Evolutionary conservation across 2,329 filamentous ascomycete species (phyloP), one percentile per base, ranked within the genome.

Genomic region (Aspergillus neoniger): DNA sequence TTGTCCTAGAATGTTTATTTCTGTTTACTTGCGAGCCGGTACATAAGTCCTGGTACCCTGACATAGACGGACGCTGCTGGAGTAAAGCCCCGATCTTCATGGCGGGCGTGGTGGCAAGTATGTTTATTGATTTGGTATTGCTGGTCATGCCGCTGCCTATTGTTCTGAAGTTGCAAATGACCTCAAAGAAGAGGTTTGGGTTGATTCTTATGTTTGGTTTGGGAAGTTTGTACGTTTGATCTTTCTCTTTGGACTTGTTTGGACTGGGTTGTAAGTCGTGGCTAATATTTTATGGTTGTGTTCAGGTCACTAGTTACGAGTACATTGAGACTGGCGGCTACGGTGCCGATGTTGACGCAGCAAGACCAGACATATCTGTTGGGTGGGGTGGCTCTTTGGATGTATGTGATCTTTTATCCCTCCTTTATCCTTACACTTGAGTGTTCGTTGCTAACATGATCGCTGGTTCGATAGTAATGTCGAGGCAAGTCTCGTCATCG

Each of bases 71-170:
- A 3, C n/a, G 21, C 5, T 55, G 53, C 12, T 15, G 44, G 15
- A 47, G n/a, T 25, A 41, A 41, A 6, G 53, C 53, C 4, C 28
- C 38, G 10, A 32, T 55, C 4, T 47, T 55, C 25, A 9, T 55
- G 23, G 39, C 53, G 7, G 53, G 53, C 8, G 43, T 39, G 53
- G 41, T 28, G n/a, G 53, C 53, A 9, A 55, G 53, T 55, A 55
- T 55, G 23, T 32, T 47, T 17, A 55, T 17, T 7, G 53, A 55
- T 21, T n/a, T 55, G 15, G 28, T 55, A 12, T 25, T 55, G 5
- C 9, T 55, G 53, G 21, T 32, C 9, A 55, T 44, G 23, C 53
- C 53, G 25, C 17, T 55, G 15, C 53, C 53, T n/a, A 44, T 55
- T 43, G 25, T 55, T 15, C n/a, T 32, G 25, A 30, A 17, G n/a